Evolutionary conservation across 306 rosid species (phyloP).

Genomic region (Prunus fruticosa): DNA sequence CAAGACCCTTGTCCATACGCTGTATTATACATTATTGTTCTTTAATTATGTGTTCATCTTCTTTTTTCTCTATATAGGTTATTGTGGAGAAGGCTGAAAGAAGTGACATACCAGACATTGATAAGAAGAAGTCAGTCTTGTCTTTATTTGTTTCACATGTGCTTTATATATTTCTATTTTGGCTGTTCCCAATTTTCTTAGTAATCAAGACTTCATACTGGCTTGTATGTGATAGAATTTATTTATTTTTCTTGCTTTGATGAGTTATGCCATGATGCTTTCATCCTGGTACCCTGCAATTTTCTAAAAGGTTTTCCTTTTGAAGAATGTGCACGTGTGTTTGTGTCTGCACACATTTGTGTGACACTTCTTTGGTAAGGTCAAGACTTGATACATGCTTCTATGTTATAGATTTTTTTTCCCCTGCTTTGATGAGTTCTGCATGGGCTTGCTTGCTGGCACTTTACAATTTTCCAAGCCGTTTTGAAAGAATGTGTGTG

Average conservation of each 20-base stretch:
- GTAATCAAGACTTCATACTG: neutral
- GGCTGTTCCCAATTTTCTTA: neutral
- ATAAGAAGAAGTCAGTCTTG: constrained; percentile 77
- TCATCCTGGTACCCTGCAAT: neutral
- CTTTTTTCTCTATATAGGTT: constrained; percentile 44
- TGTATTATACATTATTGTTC: neutral
- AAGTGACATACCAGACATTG: constrained; percentile 84
- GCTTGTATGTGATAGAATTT: neutral
- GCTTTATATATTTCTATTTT: neutral
- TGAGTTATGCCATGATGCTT: neutral
- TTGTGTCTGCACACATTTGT: too few relatives aligned
- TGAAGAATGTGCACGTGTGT: neutral
- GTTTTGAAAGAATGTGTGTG: neutral
- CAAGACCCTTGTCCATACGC: neutral
- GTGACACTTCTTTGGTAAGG: neutral
- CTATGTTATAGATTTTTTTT: too few relatives aligned
- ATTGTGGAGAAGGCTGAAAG: constrained; percentile 88
- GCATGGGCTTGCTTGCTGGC: neutral
- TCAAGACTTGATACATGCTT: neutral
- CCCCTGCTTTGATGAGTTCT: too few relatives aligned
- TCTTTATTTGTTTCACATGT: constrained; percentile 2
- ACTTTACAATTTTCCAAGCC: neutral
- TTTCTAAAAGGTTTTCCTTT: neutral
- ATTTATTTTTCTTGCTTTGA: neutral
- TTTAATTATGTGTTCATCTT: neutral